phyloP scores from a whole-genome alignment of 306 rosid genomes.

The Clitoria ternatea region DNA sequence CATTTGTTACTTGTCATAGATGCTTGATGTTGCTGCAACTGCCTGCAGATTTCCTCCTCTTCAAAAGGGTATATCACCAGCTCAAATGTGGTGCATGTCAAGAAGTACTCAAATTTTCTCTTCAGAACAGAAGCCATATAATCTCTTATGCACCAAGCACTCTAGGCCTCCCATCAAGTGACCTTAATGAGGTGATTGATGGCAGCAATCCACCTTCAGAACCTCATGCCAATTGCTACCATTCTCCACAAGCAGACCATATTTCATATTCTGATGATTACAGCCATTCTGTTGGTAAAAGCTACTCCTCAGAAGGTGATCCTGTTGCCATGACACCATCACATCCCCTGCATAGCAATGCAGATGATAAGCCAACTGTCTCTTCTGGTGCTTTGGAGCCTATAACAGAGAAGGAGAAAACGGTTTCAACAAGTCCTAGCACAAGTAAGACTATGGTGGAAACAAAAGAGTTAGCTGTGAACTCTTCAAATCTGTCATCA shows the following conservation, averaged over 20 bases:
- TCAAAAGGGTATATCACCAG: conserved; percentile 55
- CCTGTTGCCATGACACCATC: conserved; percentile 23
- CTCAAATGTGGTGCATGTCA: conserved; percentile 83
- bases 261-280: conserved; percentile 67
- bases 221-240: conserved; percentile 20
- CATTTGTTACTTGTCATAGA: conserved; percentile 64
- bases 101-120: conserved; percentile 71
- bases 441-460: conserved; percentile 20
- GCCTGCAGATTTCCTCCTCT: conserved; percentile 82
- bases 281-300: conserved; percentile 41
- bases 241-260: conserved; percentile 28
- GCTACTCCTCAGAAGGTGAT: conserved; percentile 59
- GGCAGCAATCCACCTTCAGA: conserved; percentile 28
- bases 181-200: conserved; percentile 23
- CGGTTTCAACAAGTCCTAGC: conserved; percentile 33
- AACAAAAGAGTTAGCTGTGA: conserved; percentile 23
- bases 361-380: conserved; percentile 22
- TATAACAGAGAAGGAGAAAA: conserved; percentile 26
- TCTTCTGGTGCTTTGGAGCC: conserved; percentile 26
- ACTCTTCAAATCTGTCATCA: conserved; percentile 37
- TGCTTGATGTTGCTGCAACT: conserved; percentile 65
- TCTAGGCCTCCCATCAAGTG: conserved; percentile 40
- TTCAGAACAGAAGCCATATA: conserved; percentile 50
- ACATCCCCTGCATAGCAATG: not conserved
- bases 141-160: conserved; percentile 39